These are phyloP conservation scores for Halteria grandinella DNA, from an alignment of 73 alveolate species.

Conservation along the genomic window DNA sequence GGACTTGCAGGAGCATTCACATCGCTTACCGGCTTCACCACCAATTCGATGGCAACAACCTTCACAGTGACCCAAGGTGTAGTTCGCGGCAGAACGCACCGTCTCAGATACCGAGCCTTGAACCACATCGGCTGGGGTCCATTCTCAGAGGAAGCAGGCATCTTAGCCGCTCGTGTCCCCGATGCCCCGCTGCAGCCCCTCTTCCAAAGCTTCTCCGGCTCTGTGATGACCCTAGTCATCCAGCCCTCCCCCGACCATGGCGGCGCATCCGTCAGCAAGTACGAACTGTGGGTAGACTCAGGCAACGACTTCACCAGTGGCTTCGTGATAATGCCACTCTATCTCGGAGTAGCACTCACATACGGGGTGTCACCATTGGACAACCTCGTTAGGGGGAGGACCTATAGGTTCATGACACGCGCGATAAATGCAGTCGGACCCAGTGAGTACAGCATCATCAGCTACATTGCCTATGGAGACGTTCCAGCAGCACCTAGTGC, in stretches of 20 bases:
- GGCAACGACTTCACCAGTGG: constrained; percentile 47
- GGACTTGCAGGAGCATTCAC: constrained; percentile 54
- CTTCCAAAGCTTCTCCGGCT: constrained; percentile 11
- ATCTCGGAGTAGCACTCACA: background rate
- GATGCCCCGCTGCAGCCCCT: constrained; percentile 59
- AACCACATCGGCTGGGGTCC: constrained; percentile 66
- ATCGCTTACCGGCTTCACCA: constrained; percentile 48
- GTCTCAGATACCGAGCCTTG: constrained; percentile 64
- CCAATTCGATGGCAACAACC: constrained; percentile 38
- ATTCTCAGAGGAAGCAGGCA: constrained; percentile 44
- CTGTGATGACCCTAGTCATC: constrained; percentile 5
- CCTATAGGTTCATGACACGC: constrained; percentile 52
- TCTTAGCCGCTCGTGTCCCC: constrained; percentile 65
- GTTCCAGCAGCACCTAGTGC: constrained; percentile 64
- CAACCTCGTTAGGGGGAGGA: constrained; percentile 32
- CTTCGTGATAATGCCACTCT: constrained; percentile 16
- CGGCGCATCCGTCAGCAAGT: constrained; percentile 18
- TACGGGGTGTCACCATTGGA: constrained; percentile 38
- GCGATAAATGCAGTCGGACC: constrained; percentile 48
- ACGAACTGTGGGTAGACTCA: constrained; percentile 34
- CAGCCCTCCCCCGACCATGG: constrained; percentile 42
- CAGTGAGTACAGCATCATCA: constrained; percentile 41
- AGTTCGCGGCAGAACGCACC: constrained; percentile 47
- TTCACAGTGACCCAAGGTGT: constrained; percentile 19
- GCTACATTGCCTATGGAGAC: constrained; percentile 68